phyloP scores from a whole-genome alignment of 2,329 filamentous ascomycete species.

The Aspergillus pseudotamarii region DNA sequence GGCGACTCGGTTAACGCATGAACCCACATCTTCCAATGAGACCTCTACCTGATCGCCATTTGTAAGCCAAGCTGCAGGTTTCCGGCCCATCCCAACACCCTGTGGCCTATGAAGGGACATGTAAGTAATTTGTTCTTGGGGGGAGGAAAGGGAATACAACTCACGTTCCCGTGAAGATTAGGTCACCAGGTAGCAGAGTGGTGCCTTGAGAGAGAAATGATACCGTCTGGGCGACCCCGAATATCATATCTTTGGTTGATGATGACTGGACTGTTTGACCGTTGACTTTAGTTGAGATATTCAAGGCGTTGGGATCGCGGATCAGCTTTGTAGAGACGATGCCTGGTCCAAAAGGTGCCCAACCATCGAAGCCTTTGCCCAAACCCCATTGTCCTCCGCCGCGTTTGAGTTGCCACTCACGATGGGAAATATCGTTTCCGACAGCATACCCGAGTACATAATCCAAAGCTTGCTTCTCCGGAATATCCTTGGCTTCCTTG shows the following conservation, averaged over 20 bases:
- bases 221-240: constrained; percentile 50
- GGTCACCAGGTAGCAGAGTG: constrained; percentile 44
- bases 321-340: constrained; percentile 62
- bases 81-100: constrained; percentile 71
- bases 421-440: constrained; percentile 79
- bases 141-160: constrained; percentile 20
- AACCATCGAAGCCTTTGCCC: constrained; percentile 75
- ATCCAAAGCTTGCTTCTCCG: constrained; percentile 66
- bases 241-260: constrained; percentile 54
- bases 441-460: constrained; percentile 75
- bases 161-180: constrained; percentile 51
- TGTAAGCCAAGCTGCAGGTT: constrained; percentile 68
- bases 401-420: constrained; percentile 72
- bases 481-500: constrained; percentile 65
- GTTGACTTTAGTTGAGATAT: constrained; percentile 52
- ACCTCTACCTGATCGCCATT: constrained; percentile 73
- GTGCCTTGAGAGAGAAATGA: constrained; percentile 50
- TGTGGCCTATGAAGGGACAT: constrained; percentile 54
- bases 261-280: constrained; percentile 52
- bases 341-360: constrained; percentile 73
- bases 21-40: constrained; percentile 66
- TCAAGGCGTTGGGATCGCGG: constrained; percentile 43
- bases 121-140: background rate
- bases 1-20: constrained; percentile 49
- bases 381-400: constrained; percentile 71